These are phyloP conservation scores for Paecilomyces sp. DNA, from an alignment of 2,329 filamentous ascomycete genomes.

Conservation along the genomic window DNA sequence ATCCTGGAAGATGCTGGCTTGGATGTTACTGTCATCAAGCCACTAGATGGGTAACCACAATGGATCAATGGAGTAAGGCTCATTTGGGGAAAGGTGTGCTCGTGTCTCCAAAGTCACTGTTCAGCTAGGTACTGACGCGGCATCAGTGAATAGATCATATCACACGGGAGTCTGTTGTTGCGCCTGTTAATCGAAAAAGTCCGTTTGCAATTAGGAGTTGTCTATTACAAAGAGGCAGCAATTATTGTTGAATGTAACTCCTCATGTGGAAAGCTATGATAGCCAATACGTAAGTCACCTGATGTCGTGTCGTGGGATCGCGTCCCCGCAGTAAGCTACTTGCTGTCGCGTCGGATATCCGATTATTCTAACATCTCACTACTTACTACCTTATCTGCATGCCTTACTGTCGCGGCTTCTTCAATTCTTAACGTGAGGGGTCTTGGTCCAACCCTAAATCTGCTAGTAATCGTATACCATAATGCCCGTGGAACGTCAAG, in stretches of 20 bases:
- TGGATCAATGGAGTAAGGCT: background rate
- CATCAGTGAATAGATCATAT: background rate
- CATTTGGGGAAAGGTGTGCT: background rate
- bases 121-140: background rate
- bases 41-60: constrained; percentile 9
- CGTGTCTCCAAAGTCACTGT: background rate
- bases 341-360: background rate
- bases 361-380: background rate
- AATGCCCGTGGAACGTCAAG: constrained; percentile 23
- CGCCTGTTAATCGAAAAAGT: background rate
- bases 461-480: background rate
- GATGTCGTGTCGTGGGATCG: constrained; percentile 1
- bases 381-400: background rate
- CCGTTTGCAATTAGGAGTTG: background rate
- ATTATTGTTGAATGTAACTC: background rate
- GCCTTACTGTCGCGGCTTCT: too few relatives aligned
- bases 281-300: background rate
- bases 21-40: constrained; percentile 26
- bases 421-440: background rate
- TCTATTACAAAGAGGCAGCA: background rate
- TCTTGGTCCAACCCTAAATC: background rate
- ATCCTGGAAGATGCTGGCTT: constrained; percentile 35
- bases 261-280: background rate
- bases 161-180: too few relatives aligned
- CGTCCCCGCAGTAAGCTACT: background rate